Percentiles rank a stretch among this genome's conserved stretches.
Evolutionary conservation across 192 early-diverging fungal genomes (phyloP).

Genomic region (Mortierella claussenii): DNA sequence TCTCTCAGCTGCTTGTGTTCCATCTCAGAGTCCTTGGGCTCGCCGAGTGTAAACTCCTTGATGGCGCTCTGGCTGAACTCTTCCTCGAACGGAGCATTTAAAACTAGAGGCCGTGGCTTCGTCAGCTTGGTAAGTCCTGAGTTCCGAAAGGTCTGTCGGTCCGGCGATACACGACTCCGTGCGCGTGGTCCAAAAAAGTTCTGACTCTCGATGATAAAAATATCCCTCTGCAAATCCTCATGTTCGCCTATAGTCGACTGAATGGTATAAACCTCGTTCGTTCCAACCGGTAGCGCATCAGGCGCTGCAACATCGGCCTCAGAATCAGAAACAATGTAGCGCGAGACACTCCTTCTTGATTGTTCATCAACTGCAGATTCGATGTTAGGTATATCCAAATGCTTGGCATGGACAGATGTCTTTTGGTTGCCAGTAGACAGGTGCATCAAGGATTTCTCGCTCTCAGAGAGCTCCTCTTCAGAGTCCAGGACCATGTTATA

Average conservation of each 20-base stretch:
- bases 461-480: conserved; percentile 28
- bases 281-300: not conserved
- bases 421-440: conserved; percentile 2
- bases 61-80: not conserved
- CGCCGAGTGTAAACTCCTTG: not conserved
- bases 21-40: not conserved
- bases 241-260: not conserved
- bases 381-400: conserved; percentile 17
- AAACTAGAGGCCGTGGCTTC: conserved; percentile 31
- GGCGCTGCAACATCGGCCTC: conserved; percentile 5
- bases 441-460: not conserved
- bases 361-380: not conserved
- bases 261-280: not conserved
- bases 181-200: not conserved
- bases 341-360: not conserved
- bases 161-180: not conserved
- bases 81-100: conserved; percentile 20
- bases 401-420: conserved; percentile 1
- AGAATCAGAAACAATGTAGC: conserved; percentile 29
- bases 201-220: conserved; percentile 2
- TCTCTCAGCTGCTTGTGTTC: conserved; percentile 19
- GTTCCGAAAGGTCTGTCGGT: not conserved
- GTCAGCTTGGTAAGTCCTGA: not conserved
- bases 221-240: not conserved
- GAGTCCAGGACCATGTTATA: conserved; percentile 38